These are phyloP conservation scores for Crithidia bombi DNA, from an alignment of 208 protist species.

Conservation along the genomic window DNA sequence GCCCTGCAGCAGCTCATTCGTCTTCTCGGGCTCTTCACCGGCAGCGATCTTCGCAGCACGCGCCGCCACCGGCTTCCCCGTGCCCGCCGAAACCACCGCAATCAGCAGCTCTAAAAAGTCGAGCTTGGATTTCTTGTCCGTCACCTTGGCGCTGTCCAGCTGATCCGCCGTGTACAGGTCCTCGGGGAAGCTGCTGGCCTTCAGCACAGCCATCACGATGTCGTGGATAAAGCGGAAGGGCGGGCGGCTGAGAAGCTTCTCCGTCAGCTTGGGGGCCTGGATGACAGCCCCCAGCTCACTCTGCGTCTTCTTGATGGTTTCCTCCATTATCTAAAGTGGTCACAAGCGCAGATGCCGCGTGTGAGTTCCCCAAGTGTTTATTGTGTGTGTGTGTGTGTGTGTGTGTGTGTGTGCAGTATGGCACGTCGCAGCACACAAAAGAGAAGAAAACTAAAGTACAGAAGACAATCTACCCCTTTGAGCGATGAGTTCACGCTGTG, in stretches of 20 bases:
- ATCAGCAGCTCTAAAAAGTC: conserved; percentile 83
- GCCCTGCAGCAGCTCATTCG: conserved; percentile 87
- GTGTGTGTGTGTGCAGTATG: neutral
- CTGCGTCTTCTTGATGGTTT: conserved; percentile 78
- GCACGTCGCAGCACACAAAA: neutral
- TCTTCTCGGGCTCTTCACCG: conserved; percentile 86
- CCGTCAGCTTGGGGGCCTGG: conserved; percentile 80
- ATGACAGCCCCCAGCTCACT: conserved; percentile 81
- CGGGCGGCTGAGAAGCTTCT: conserved; percentile 87
- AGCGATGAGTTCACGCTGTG: too few relatives aligned
- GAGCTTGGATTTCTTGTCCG: conserved; percentile 86
- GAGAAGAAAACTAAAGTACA: neutral
- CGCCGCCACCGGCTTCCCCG: conserved; percentile 55
- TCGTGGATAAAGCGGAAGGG: conserved; percentile 93
- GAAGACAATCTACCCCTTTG: neutral
- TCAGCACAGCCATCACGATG: conserved; percentile 73
- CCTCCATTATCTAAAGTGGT: too few relatives aligned
- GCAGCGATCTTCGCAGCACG: conserved; percentile 87
- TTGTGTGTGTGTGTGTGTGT: neutral
- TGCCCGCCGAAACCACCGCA: conserved; percentile 75
- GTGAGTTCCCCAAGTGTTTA: too few relatives aligned
- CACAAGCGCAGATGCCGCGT: too few relatives aligned
- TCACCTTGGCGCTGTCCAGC: conserved; percentile 76
- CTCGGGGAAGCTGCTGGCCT: conserved; percentile 75
- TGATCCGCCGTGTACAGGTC: conserved; percentile 64